Base-by-base conservation (phyloP, 225 moss, liverwort and hornwort species). In the Sphagnum tenellum region DNA sequence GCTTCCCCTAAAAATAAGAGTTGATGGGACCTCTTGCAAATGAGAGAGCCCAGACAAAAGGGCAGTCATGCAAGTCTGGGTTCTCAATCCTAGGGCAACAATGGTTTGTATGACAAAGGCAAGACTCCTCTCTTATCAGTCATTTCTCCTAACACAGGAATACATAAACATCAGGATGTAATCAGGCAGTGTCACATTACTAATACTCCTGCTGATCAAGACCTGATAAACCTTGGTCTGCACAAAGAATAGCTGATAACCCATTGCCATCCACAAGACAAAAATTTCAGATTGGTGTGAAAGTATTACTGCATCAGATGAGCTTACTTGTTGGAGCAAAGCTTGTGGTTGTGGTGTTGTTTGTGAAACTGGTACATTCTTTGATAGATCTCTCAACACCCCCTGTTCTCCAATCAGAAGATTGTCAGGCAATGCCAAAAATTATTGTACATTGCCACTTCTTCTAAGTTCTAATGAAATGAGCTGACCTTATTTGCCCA, bases 401-500 rank as follows among this genome's bases (percentile, higher is more conserved):
- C 93, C 89, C 89, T 93, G 78, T 52, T 49, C 66, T 4, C 8
- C 45, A 61, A 55, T 11, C 4, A 65, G 48, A 10, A 4, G 50
- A 66, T 55, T 62, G 4, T 6, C 12, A 8, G 4, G 9, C n/a
- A 45, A 50, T 46, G 29, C 53, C 59, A 13, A 10, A 10, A 5
- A 48, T 44, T 29, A 7, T 45, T 58, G 29, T 50, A 12, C 62
- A 47, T 44, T 11, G 13, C 62, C 9, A 6, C 4, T 45, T 9
- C 12, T 3, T 10, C 5, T 3, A 0, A 11, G 44, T 6, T 11
- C 4, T 49, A 52, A 53, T 45, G 3, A 8, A 57, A 12, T 50
- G 3, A 0, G 61, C 78, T 69, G 7, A 89, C 89, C 86, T 93
- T 90, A 69, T 93, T 93, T 5, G 89, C 89, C 89, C 89, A 93